Evolutionary conservation across 441 rosid species (phyloP), one percentile per base, ranked within the genome.

Genomic region (Erysimum pusillum): DNA sequence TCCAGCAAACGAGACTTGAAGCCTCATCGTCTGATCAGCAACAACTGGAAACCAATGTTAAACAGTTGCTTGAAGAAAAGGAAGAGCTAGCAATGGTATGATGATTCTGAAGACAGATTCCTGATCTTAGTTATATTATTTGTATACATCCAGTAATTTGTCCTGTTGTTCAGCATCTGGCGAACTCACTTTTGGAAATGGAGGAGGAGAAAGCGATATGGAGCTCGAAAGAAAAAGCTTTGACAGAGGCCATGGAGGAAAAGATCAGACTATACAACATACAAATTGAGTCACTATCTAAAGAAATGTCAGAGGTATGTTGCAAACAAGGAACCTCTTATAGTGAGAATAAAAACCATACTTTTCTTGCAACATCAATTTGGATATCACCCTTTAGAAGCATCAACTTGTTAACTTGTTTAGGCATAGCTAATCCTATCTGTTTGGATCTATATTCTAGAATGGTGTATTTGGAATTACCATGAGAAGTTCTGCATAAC

Each of bases 181-280:
- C 85, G 14, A 80, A 89, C 80, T 85, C 98, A 32, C 92, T 95
- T 70, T 82, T 91, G 85, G 94, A 91, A 80, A 90, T 92, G 85
- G 99, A 92, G 83, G 98, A 92, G 82, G 97, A 91, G 81, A 95
- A 84, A 85, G 93, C 95, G 49, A 86, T 92, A 81, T 89, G 92
- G 95, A 78, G 73, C 79, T 83, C 91, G 25, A 92, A 85, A 83
- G 98, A 92, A 85, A 90, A 84, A 85, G 89, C 84, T 81, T 87
- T 85, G 35, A 59, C 85, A 54, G 82, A 80, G 76, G 87, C 90
- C 60, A 81, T 87, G 59, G 90, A 91, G 79, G 91, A 87, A 84
- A 88, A 87, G 71, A 77, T 84, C 69, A 83, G 79, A 45, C 76
- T 71, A 44, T 73, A 79, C 63, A 80, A 79, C 52, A 75, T 76